These are phyloP conservation scores for Gymnopilus dilepis DNA, from an alignment of 768 basidiomycete species.

Conservation along the genomic window DNA sequence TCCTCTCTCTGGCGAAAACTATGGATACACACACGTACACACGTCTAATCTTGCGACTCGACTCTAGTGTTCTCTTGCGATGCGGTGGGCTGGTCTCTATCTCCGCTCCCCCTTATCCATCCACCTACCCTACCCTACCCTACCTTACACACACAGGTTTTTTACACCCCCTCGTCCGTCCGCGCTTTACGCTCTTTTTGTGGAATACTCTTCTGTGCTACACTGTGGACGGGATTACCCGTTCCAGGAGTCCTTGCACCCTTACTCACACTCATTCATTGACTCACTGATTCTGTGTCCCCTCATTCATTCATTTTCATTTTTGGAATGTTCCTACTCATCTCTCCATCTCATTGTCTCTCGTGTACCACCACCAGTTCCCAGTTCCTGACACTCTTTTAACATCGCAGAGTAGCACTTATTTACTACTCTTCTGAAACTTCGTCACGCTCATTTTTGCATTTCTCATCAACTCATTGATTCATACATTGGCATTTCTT, in stretches of 20 bases:
- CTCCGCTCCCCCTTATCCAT: no score
- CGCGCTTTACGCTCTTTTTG: neutral
- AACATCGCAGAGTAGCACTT: neutral
- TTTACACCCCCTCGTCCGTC: constrained; percentile 2
- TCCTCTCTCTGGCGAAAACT: constrained; percentile 1
- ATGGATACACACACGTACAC: constrained; percentile 3
- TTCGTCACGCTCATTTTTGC: neutral
- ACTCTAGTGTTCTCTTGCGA: neutral
- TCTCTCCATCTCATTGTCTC: neutral
- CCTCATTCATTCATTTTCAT: constrained; percentile 1
- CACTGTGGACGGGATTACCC: neutral
- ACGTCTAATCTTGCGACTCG: constrained; percentile 1
- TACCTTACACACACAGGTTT: neutral
- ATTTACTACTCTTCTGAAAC: neutral
- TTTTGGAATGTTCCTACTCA: neutral
- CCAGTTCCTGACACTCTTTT: neutral
- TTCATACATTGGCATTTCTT: constrained; percentile 12
- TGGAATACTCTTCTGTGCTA: neutral
- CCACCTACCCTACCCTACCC: no score
- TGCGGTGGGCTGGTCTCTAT: neutral
- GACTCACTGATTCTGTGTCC: neutral
- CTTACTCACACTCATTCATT: neutral
- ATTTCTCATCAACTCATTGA: no score
- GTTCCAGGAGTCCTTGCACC: neutral
- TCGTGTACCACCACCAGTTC: constrained; percentile 17